Evolutionary conservation across 352 stramenopile species (phyloP), one percentile per base, ranked within the genome.

Genomic region (Phytophthora kernoviae): DNA sequence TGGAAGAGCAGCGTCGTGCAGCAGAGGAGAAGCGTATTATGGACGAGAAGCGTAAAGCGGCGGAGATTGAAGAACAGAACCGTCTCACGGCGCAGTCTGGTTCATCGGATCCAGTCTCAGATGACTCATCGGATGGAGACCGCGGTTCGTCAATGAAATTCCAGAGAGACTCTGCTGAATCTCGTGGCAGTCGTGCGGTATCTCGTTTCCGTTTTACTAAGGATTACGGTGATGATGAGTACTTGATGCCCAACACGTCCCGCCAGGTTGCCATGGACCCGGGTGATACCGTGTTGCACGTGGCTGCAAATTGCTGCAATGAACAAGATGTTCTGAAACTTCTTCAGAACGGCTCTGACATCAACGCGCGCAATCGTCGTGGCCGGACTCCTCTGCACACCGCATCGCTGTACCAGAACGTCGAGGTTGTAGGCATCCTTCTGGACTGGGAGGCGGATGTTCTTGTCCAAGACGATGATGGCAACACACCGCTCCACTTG

Each of bases 281-380:
- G 9, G 88, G 88, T 65, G 86, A 96, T 49, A 95, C 86, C 20
- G 88, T 93, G 45, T 68, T 96, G 12, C 88, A 96, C 63, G 79
- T 95, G 11, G 88, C 87, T 32, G 84, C 84, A 0, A 95, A 94
- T 61, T 94, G 84, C 65, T 93, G 84, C 58, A 93, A 93, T 43
- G 83, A 92, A 46, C 83, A 89, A 63, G 87, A 96, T 43, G 84
- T 96, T 24, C 58, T 93, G 6, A 91, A 88, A 64, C 64, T 96
- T 48, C 72, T 96, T 34, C 84, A 96, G 58, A 95, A 94, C 49
- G 87, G 87, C 24, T 92, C 85, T 9, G 82, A 93, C 40, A 93
- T 94, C 41, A 93, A 95, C 51, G 84, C 87, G 18, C 79, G 75
- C 27, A 96, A 96, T 51, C 81, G 79, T 10, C 81, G 79, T 22